Percentiles rank a stretch among this genome's conserved stretches.
These are phyloP conservation scores for Stellera chamaejasme DNA, from an alignment of 345 rosid species.

Conservation along the genomic window DNA sequence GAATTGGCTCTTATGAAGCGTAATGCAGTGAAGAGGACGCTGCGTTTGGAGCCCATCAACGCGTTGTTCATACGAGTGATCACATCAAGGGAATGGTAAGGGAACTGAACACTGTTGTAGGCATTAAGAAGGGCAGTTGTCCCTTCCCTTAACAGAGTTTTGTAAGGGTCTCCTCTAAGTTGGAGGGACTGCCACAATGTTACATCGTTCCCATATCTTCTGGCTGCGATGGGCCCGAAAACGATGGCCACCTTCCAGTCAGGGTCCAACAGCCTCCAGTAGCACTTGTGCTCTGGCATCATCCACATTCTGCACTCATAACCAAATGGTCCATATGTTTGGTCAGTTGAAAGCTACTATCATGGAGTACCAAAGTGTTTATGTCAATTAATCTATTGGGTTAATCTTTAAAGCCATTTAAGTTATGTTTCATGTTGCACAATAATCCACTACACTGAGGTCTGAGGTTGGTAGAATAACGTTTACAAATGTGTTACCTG, in stretches of 20 bases:
- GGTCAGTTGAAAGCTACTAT: constrained; percentile 4
- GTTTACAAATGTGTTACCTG: too few relatives aligned
- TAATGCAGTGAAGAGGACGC: constrained; percentile 48
- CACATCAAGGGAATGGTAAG: constrained; percentile 39
- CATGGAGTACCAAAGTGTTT: not conserved
- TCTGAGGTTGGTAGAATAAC: too few relatives aligned
- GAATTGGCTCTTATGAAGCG: constrained; percentile 69
- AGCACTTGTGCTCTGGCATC: constrained; percentile 61
- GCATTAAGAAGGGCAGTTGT: constrained; percentile 84
- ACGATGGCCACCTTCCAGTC: constrained; percentile 58
- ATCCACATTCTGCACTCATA: constrained; percentile 45
- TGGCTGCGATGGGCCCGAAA: constrained; percentile 51
- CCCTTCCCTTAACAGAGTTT: constrained; percentile 70
- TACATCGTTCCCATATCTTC: constrained; percentile 50
- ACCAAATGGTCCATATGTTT: not conserved
- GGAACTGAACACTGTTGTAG: constrained; percentile 55
- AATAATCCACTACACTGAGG: too few relatives aligned
- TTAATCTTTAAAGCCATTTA: too few relatives aligned
- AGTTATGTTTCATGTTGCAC: too few relatives aligned
- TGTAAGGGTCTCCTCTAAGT: constrained; percentile 69
- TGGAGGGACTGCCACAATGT: constrained; percentile 55
- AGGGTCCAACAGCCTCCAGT: constrained; percentile 65
- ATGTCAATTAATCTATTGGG: too few relatives aligned
- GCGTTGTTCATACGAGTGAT: constrained; percentile 48
- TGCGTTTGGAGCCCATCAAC: constrained; percentile 44